A percentile compares a stretch with the other conserved stretches of the same genome.
These are phyloP conservation scores for Mrakia frigida DNA, from an alignment of 768 basidiomycete genomes.

Conservation along the genomic window DNA sequence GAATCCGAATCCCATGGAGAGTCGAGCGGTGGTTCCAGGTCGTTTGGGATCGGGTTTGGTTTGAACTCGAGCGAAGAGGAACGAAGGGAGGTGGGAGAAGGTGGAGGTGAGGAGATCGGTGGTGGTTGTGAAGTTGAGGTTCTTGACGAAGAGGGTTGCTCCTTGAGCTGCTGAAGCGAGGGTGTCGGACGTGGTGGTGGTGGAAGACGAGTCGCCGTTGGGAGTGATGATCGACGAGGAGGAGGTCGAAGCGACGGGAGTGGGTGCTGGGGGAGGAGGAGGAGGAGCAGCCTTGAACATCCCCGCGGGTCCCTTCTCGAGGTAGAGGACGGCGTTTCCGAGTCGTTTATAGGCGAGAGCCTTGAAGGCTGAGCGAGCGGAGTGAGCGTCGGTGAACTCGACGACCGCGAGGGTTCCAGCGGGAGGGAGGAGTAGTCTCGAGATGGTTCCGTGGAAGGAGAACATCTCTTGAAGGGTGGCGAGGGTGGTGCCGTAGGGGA, in stretches of 20 bases:
- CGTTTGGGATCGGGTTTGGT: conserved; percentile 82
- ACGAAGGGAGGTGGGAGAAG: conserved; percentile 70
- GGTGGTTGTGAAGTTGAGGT: conserved; percentile 87
- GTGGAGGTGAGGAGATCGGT: conserved; percentile 62
- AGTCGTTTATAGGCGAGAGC: conserved; percentile 80
- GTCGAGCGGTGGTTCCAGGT: conserved; percentile 48
- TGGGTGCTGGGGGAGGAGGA: neutral
- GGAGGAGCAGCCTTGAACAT: conserved; percentile 54
- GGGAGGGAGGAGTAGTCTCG: conserved; percentile 74
- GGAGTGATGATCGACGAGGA: conserved; percentile 1
- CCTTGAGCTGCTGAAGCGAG: conserved; percentile 49
- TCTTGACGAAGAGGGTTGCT: conserved; percentile 89
- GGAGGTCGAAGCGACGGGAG: neutral
- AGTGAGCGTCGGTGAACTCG: conserved; percentile 67
- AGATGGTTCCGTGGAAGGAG: conserved; percentile 64
- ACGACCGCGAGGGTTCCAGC: conserved; percentile 90
- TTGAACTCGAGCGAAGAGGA: conserved; percentile 81
- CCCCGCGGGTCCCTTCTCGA: conserved; percentile 83
- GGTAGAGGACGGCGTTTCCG: conserved; percentile 82
- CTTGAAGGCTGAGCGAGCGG: conserved; percentile 69
- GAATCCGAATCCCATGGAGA: conserved; percentile 97
- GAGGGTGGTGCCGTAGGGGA: conserved; percentile 78
- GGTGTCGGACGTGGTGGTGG: conserved; percentile 17
- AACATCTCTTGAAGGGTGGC: conserved; percentile 76
- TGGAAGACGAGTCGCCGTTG: neutral